Base-by-base conservation (phyloP, 2,329 filamentous ascomycete species). In the Conoideocrella luteorostrata region DNA sequence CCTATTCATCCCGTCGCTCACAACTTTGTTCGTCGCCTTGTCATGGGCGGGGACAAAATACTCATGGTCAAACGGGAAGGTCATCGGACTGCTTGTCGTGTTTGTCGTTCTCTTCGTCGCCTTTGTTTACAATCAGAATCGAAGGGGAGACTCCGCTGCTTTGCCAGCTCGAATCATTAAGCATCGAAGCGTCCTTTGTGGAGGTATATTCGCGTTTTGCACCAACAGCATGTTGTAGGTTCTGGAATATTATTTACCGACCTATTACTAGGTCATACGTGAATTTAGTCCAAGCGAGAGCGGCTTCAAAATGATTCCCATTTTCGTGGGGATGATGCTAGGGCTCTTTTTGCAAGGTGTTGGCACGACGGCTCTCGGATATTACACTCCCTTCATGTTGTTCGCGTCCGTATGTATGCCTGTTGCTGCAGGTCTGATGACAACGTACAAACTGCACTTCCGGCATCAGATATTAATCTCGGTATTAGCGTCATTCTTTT, bases 1-100 rank as follows among this genome's bases (percentile, higher is more conserved):
- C 1, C 22, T 61, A 0, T 50, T 62, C 15, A 43, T 60, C 24
- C 55, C 55, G 0, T 44, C 65, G 1, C 63, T 72, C 2, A 56
- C 70, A 18, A 72, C 69, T 45, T 62, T 73, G 4, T 55, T 74
- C 0, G 53, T 75, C 4, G 69, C 70, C 0, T 56, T 75, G 3
- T 69, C 72, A 12, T 75, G 69, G 69, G 67, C 64, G 6, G 67
- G 65, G 2, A 57, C 51, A 7, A 60, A 54, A 15, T 60, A 64
- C 18, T 15, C 47, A 0, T 58, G 55, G 56, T 30, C 26, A 2
- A 52, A 47, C 5, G 53, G 50, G 1, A 39, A 48, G n/a, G 61
- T 70, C 29, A 59, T 71, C 24, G 62, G 54, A 13, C 26, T 13
- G 26, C 26, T 28, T 7, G 26, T 28, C 7, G 26, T 13, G 7